A percentile compares a stretch with the other conserved stretches of the same genome.
These are phyloP conservation scores for Pichia sp. DNA, from an alignment of 1,139 yeast species.

Conservation along the genomic window DNA sequence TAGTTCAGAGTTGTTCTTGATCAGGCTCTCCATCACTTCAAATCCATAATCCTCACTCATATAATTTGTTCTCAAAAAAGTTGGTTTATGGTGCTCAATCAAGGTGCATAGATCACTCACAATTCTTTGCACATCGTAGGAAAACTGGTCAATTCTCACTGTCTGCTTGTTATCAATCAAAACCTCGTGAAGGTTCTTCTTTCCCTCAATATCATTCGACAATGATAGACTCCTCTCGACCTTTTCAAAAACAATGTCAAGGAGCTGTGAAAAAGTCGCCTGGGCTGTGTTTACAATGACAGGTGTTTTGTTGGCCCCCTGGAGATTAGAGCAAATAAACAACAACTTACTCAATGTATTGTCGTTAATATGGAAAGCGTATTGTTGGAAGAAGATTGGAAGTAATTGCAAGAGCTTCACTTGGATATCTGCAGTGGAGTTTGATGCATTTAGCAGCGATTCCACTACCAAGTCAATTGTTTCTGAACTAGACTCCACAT, in stretches of 20 bases:
- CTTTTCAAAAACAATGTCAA: slow-evolving; percentile 69
- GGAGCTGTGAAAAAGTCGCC: slow-evolving; percentile 84
- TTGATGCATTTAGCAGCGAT: slow-evolving; percentile 67
- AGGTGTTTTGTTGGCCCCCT: slow-evolving; percentile 59
- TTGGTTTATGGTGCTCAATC: slow-evolving; percentile 52
- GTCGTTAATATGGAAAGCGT: slow-evolving; percentile 50
- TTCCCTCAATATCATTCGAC: slow-evolving; percentile 1
- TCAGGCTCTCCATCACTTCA: slow-evolving; percentile 69
- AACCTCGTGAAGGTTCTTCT: slow-evolving; percentile 13
- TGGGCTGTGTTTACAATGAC: slow-evolving; percentile 89
- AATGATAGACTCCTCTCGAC: too few relatives aligned
- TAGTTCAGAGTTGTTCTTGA: slow-evolving; percentile 45
- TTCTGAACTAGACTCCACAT: slow-evolving; percentile 15
- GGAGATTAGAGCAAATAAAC: slow-evolving; percentile 64
- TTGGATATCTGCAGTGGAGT: slow-evolving; percentile 75
- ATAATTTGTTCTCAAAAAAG: slow-evolving; percentile 43
- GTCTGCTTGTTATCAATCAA: slow-evolving; percentile 39
- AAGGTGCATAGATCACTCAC: slow-evolving; percentile 66
- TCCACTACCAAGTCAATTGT: slow-evolving; percentile 51
- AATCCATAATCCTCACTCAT: slow-evolving; percentile 66
- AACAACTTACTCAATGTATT: slow-evolving; percentile 52
- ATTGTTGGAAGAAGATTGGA: slow-evolving; percentile 66
- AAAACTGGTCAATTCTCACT: slow-evolving; percentile 41
- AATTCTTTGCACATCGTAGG: slow-evolving; percentile 64
- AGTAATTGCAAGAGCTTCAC: slow-evolving; percentile 79